Percentiles rank a stretch among this genome's conserved stretches.
Evolutionary conservation across 164 flowering plant genomes (phyloP).

Genomic region (Tinospora cordifolia): DNA sequence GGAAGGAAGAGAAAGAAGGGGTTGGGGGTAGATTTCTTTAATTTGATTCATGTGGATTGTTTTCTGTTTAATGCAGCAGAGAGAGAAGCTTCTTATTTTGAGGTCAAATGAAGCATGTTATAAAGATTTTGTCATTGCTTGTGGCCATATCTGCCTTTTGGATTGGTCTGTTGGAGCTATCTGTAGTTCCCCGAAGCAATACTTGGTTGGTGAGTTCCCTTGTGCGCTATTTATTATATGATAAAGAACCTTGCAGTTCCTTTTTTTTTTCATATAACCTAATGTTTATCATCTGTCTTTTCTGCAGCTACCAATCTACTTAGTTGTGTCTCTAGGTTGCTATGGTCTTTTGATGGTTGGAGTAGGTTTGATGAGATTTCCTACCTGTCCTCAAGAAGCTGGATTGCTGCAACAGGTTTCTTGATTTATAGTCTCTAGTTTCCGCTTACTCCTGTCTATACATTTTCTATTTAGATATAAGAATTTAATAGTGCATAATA

Average conservation of each 20-base stretch:
- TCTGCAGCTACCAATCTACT: constrained; percentile 70
- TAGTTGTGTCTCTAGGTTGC: constrained; percentile 72
- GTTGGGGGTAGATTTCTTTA: background rate
- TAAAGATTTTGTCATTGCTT: constrained; percentile 61
- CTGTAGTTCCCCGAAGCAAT: constrained; percentile 50
- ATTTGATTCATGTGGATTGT: background rate
- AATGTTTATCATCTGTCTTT: constrained; percentile 1
- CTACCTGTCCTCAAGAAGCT: constrained; percentile 71
- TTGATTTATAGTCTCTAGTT: background rate
- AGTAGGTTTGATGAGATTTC: constrained; percentile 32
- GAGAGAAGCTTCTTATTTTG: background rate
- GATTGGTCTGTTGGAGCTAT: constrained; percentile 60
- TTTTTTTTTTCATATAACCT: background rate
- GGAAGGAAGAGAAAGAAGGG: too few relatives aligned
- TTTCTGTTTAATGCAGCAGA: background rate
- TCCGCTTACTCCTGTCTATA: background rate
- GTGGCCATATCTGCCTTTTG: constrained; percentile 61
- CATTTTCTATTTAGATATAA: background rate
- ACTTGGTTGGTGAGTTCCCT: constrained; percentile 66
- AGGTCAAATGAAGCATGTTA: constrained; percentile 52
- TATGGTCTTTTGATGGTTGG: constrained; percentile 93
- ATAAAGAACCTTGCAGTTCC: background rate
- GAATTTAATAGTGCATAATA: too few relatives aligned
- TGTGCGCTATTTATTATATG: background rate
- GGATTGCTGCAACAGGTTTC: constrained; percentile 63